Percentiles rank a stretch among this genome's conserved stretches.
Conservation (phyloP, 202 grass and related monocot genomes). For the Dendrocalamus latiflorus region DNA sequence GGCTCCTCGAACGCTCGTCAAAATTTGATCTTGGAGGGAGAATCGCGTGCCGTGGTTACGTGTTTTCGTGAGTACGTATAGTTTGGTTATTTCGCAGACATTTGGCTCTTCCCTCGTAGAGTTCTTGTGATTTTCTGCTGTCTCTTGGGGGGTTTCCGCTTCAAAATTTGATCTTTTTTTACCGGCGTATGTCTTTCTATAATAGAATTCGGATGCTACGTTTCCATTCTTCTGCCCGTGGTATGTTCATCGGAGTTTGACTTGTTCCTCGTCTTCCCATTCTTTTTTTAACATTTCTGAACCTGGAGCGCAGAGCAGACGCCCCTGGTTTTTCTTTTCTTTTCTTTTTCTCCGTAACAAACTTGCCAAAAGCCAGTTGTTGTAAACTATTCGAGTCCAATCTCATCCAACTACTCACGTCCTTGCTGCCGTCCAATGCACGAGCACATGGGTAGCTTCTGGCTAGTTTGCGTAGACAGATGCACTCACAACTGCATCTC, state of each 20-base stretch:
- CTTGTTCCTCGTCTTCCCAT: not conserved
- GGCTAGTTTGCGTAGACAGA: not conserved
- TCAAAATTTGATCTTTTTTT: not conserved
- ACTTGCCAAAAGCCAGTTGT: not conserved
- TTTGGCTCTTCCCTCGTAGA: not conserved
- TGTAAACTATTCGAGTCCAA: not conserved
- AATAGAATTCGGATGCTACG: not conserved
- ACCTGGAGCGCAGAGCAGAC: not conserved
- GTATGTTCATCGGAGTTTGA: not conserved
- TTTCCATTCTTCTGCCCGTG: not conserved
- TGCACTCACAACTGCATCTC: conserved; percentile 25
- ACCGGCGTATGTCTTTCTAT: not conserved
- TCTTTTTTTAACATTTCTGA: not conserved
- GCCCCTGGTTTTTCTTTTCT: not conserved
- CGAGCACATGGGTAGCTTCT: not conserved
- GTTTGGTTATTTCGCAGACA: not conserved
- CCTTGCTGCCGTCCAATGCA: not conserved
- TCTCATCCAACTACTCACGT: not conserved
- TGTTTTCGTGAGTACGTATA: not conserved
- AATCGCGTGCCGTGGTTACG: not conserved
- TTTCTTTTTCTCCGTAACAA: not conserved
- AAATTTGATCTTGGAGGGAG: not conserved
- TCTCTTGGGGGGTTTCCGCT: not conserved
- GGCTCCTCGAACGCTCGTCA: no score
- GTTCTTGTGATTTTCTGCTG: no score